Evolutionary conservation across 2,329 filamentous ascomycete species (phyloP), one percentile per base, ranked within the genome.

Genomic region (Colletotrichum viniferum): DNA sequence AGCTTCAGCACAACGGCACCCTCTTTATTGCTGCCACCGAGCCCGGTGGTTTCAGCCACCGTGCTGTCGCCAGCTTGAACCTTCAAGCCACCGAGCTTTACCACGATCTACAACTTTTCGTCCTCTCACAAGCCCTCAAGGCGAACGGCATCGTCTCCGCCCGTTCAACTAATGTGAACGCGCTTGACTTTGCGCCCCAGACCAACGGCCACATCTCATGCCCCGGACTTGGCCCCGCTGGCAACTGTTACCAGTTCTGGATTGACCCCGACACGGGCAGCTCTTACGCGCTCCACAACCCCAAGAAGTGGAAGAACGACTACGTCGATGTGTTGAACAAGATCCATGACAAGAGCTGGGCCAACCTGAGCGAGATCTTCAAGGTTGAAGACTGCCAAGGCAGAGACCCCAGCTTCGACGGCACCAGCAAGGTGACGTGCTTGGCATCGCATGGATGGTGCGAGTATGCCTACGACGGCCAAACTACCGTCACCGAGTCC

Each of bases 271-370:
- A 76, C n/a, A 73, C 55, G 38, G 74, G 71, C 21, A 78, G 77
- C 76, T 78, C 79, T 0, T 81, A 79, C 66, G 77, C 79, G 5
- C 73, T 81, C 3, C 79, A 81, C 60, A 81, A 79, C 72, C 79
- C 78, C 2, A 68, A 72, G 4, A 78, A 81, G 63, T 77, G 61
- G 13, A n/a, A 58, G 36, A 79, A 80, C 69, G 77, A 77, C 5
- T 75, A 80, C n/a, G 73, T 79, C 26, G 77, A 78, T 21, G 74
- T 79, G 9, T 69, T 77, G 0, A 74, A 76, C 18, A 72, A 69
- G 12, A 80, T 81, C 12, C 69, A 79, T 12, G 74, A 78, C 24
- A 78, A 79, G 38, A 76, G 77, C 52, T 81, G 79, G 79, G 79
- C 79, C 1, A 79, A 78, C 5, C 63, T 79, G 18, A 76, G 77